Base-by-base conservation (phyloP, 2,329 filamentous ascomycete genomes). In the Pseudogymnoascus sp. region DNA sequence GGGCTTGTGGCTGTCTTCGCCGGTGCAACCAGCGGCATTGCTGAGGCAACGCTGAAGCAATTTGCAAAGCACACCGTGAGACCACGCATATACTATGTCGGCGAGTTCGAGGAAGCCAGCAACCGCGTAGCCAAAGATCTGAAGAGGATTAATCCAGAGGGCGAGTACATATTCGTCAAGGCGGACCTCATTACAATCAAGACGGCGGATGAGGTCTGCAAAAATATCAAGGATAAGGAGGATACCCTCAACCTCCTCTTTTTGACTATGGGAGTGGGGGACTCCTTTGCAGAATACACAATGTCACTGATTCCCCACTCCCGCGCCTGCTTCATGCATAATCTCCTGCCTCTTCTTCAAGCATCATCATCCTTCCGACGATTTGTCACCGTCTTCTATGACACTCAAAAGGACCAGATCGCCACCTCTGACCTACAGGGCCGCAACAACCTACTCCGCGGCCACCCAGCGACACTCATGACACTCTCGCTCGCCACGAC, bases 341-440 rank as follows among this genome's bases (percentile, higher is more conserved):
- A 85, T 60, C 78, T 88, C 0, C 78, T 87, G 10, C 84, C 85
- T 0, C 75, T 81, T 0, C 74, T 88, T 1, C 74, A 76, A 22
- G 69, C 69, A n/a, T 79, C 82, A 0, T 64, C 73, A 0, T 65
- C 70, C 2, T 73, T 84, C 6, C 77, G 79, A 0, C 80, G 83
- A 8, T 81, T 85, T 10, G 77, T 86, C 35, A 79, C 73, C n/a
- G 78, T 85, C 11, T 70, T 81, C 2, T 19, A 14, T 61, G 7
- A 22, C 24, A 16, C 12, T 11, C 16, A 22, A 61, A 46, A 6
- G 3, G 22, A 61, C 26, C 0, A 3, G 1, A 22, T 46, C 14
- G 26, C 8, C 16, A 19, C 10, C 33, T 22, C 10, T 24, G 8
- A 61, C n/a, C 3, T 24, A 28, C n/a, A 10, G 6, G 33, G 40